phyloP scores from a whole-genome alignment of 306 rosid genomes.

The Castanea mollissima region DNA sequence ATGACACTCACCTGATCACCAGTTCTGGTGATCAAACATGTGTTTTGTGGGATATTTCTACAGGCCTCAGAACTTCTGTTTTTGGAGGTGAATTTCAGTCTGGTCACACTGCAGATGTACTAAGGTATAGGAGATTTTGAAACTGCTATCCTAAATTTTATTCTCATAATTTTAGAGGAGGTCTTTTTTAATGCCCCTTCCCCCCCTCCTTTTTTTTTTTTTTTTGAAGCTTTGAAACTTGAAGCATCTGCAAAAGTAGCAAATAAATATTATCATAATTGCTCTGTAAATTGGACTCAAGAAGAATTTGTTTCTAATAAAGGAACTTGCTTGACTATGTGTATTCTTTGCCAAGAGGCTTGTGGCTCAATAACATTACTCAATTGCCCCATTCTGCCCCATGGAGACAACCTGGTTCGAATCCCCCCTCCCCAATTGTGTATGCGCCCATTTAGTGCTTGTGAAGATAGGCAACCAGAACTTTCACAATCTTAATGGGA shows the following conservation, averaged over 20 bases:
- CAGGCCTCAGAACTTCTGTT: conserved; percentile 91
- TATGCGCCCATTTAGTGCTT: no score
- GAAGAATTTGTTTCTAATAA: neutral
- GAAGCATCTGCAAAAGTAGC: conserved; percentile 5
- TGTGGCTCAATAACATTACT: no score
- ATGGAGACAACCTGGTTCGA: no score
- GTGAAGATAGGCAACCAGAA: no score
- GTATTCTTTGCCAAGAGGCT: neutral
- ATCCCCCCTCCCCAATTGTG: no score
- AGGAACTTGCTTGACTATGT: neutral
- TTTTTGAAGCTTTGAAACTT: conserved; percentile 6
- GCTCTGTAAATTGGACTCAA: neutral
- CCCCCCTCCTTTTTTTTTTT: neutral
- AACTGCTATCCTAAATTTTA: conserved; percentile 4
- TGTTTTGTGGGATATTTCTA: conserved; percentile 91
- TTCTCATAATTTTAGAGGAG: conserved; percentile 17
- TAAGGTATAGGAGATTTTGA: conserved; percentile 54
- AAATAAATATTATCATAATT: neutral
- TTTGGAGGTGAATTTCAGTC: conserved; percentile 99
- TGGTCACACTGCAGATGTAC: conserved; percentile 89
- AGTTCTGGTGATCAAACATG: conserved; percentile 96
- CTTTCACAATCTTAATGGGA: neutral
- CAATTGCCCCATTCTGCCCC: no score
- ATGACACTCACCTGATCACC: conserved; percentile 85
- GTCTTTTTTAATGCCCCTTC: neutral